phyloP scores from a whole-genome alignment of 257 asterid species.

The Penstemon newberryi region DNA sequence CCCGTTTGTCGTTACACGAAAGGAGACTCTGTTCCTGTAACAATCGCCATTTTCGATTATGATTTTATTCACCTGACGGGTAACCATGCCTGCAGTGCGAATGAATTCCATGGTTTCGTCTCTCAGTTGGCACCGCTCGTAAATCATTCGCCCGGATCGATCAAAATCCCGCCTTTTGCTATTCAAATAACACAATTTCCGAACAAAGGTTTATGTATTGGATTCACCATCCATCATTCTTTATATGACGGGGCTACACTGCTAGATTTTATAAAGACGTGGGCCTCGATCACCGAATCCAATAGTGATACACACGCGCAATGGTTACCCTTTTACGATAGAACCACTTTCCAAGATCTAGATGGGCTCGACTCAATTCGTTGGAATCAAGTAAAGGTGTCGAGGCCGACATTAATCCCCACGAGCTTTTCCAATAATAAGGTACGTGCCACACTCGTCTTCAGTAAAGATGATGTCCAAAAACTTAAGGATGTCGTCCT shows the following conservation, averaged over 20 bases:
- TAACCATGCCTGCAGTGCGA: slow-evolving; percentile 1
- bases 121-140: not conserved
- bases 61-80: slow-evolving; percentile 17
- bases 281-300: slow-evolving; percentile 18
- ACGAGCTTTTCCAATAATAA: not conserved
- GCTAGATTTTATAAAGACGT: slow-evolving; percentile 4
- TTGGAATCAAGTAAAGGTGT: not conserved
- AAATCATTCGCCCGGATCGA: not conserved
- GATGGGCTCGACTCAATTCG: not conserved
- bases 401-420: not conserved
- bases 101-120: slow-evolving; percentile 4
- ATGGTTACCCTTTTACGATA: slow-evolving; percentile 11
- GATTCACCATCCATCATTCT: slow-evolving; percentile 15
- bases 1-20: slow-evolving; percentile 1
- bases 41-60: slow-evolving; percentile 1
- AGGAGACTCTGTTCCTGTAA: slow-evolving; percentile 24
- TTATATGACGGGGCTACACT: slow-evolving; percentile 23
- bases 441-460: slow-evolving; percentile 18
- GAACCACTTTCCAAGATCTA: slow-evolving; percentile 16
- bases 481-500: slow-evolving; percentile 1
- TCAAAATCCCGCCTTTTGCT: slow-evolving; percentile 17
- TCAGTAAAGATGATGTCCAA: not conserved
- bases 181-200: slow-evolving; percentile 32
- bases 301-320: not conserved
- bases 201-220: slow-evolving; percentile 23